These are phyloP conservation scores for Cladosporium sp. DNA, from an alignment of 2,329 filamentous ascomycete genomes.

Conservation along the genomic window DNA sequence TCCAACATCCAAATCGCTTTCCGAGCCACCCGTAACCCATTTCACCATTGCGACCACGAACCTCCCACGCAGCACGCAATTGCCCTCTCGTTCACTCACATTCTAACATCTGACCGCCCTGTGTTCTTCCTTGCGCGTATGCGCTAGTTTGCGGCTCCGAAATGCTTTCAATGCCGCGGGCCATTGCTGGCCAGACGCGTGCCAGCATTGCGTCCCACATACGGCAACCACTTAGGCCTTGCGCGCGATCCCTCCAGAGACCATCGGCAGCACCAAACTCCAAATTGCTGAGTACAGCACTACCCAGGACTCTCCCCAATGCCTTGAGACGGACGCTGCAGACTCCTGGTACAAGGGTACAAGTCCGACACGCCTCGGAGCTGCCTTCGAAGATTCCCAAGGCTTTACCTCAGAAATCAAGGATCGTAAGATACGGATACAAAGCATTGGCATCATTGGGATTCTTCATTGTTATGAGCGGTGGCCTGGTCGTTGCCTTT, in stretches of 20 bases:
- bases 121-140: not conserved
- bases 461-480: slow-evolving; percentile 67
- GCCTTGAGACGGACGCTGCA: slow-evolving; percentile 15
- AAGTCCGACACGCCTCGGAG: slow-evolving; percentile 13
- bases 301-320: slow-evolving; percentile 15
- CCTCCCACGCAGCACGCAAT: not conserved
- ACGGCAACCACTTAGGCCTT: not conserved
- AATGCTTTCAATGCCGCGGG: slow-evolving; percentile 10
- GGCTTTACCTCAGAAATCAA: not conserved
- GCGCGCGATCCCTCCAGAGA: not conserved
- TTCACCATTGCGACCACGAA: not conserved
- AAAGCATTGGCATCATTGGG: slow-evolving; percentile 69
- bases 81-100: not conserved
- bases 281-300: not conserved
- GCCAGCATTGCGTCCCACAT: not conserved
- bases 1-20: not conserved
- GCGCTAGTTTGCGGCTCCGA: not conserved
- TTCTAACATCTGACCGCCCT: not conserved
- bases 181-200: slow-evolving; percentile 12
- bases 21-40: slow-evolving; percentile 6
- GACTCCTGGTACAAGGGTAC: slow-evolving; percentile 15
- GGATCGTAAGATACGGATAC: slow-evolving; percentile 54
- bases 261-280: not conserved
- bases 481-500: slow-evolving; percentile 70
- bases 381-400: not conserved